These are phyloP conservation scores for Lonicera japonica DNA, from an alignment of 129 eudicot genomes.

Conservation along the genomic window DNA sequence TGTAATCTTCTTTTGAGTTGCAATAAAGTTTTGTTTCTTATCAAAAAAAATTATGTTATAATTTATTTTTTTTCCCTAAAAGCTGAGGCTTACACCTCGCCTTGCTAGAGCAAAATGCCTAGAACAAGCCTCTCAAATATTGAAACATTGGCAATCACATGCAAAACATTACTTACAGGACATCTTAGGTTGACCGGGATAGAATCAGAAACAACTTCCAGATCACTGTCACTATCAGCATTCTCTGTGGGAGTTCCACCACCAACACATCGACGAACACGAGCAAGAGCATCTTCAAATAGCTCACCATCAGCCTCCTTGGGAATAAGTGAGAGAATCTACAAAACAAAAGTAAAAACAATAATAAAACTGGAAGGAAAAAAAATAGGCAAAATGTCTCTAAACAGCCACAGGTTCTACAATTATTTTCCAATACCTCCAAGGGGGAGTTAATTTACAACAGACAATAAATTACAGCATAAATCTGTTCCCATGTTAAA, in stretches of 20 bases:
- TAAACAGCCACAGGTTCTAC: background rate
- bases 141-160: background rate
- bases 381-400: background rate
- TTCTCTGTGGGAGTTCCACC: constrained; percentile 84
- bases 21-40: too few species aligned
- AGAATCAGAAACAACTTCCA: constrained; percentile 87
- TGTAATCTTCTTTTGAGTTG: too few species aligned
- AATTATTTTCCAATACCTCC: too few species aligned
- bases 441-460: too few species aligned
- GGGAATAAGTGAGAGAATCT: constrained; percentile 82
- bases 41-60: too few species aligned
- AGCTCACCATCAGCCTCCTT: constrained; percentile 82
- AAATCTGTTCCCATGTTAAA: background rate
- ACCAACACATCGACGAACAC: constrained; percentile 93
- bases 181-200: constrained; percentile 89
- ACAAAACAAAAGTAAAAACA: constrained; percentile 10
- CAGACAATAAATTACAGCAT: background rate
- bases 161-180: constrained; percentile 54
- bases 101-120: too few species aligned
- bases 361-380: background rate
- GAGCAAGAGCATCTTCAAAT: constrained; percentile 89
- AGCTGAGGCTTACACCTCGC: too few species aligned
- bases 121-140: too few species aligned
- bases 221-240: constrained; percentile 94
- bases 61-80: too few species aligned